phyloP scores from a whole-genome alignment of 108 stramenopile genomes.

The Pseudonitzschia pungens region DNA sequence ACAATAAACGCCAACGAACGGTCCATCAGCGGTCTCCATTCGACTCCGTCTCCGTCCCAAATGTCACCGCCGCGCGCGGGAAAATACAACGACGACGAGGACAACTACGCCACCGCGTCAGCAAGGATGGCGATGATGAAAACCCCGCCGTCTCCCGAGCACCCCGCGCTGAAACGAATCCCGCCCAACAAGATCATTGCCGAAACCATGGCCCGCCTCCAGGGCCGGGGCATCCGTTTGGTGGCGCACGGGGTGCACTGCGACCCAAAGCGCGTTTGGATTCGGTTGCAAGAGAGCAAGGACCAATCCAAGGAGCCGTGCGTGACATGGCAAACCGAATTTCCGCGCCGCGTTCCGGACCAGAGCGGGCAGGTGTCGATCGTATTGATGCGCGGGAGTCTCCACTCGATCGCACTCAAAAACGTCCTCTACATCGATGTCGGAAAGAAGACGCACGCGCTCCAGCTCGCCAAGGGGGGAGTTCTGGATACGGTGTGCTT shows the following conservation, averaged over 20 bases:
- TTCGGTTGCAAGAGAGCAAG: slow-evolving; percentile 36
- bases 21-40: background rate
- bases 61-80: background rate
- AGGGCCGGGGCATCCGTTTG: slow-evolving; percentile 52
- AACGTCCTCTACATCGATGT: slow-evolving; percentile 64
- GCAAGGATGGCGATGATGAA: background rate
- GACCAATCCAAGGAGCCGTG: background rate
- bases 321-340: slow-evolving; percentile 64
- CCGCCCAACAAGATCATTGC: slow-evolving; percentile 39
- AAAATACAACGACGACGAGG: background rate
- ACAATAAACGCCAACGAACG: background rate
- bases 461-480: slow-evolving; percentile 22
- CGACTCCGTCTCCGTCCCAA: background rate
- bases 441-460: slow-evolving; percentile 58
- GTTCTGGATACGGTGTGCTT: slow-evolving; percentile 43
- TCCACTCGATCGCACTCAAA: slow-evolving; percentile 46
- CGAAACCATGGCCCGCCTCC: slow-evolving; percentile 47
- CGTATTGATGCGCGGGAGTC: slow-evolving; percentile 53
- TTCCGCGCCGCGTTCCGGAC: slow-evolving; percentile 43
- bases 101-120: background rate
- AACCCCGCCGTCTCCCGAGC: slow-evolving; percentile 34
- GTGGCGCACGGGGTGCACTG: slow-evolving; percentile 63
- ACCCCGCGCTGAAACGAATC: slow-evolving; percentile 38
- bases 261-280: slow-evolving; percentile 63
- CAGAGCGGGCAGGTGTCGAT: slow-evolving; percentile 35